Conservation (phyloP, 257 asterid species). For the Dorcoceras hygrometricum region DNA sequence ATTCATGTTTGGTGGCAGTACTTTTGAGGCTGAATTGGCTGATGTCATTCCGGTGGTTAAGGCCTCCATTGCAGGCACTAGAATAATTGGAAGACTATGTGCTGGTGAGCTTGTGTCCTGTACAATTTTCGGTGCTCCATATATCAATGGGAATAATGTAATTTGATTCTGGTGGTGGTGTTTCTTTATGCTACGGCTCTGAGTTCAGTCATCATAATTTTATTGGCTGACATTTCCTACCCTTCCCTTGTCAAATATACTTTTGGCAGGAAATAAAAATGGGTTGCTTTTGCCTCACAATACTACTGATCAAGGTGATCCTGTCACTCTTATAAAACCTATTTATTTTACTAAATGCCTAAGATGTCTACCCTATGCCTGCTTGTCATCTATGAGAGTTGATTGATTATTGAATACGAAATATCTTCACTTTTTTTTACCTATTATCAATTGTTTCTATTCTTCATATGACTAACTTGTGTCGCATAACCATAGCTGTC, state of each 20-base stretch:
- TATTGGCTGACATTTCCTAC: slow-evolving; percentile 12
- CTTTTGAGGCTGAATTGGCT: slow-evolving; percentile 77
- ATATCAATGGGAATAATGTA: neutral
- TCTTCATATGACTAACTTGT: neutral
- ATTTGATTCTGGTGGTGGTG: neutral
- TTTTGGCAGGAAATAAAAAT: slow-evolving; percentile 74
- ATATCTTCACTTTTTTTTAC: neutral
- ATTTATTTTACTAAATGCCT: neutral
- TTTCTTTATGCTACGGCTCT: neutral
- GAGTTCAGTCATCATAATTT: neutral
- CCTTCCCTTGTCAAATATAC: neutral
- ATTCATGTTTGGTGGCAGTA: slow-evolving; percentile 42
- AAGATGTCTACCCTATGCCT: neutral
- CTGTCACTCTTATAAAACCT: neutral
- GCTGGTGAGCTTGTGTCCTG: slow-evolving; percentile 51
- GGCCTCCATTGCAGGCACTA: slow-evolving; percentile 79
- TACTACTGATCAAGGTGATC: slow-evolving; percentile 91
- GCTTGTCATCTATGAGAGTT: neutral
- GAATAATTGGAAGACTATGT: slow-evolving; percentile 87
- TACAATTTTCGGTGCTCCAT: neutral
- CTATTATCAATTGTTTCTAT: neutral
- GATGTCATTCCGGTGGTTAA: slow-evolving; percentile 83
- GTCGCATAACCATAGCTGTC: no score
- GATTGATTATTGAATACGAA: neutral
- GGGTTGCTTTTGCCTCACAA: slow-evolving; percentile 93